phyloP scores from a whole-genome alignment of 371 early-diverging fungal species.

The Syncephalastrum sp. region DNA sequence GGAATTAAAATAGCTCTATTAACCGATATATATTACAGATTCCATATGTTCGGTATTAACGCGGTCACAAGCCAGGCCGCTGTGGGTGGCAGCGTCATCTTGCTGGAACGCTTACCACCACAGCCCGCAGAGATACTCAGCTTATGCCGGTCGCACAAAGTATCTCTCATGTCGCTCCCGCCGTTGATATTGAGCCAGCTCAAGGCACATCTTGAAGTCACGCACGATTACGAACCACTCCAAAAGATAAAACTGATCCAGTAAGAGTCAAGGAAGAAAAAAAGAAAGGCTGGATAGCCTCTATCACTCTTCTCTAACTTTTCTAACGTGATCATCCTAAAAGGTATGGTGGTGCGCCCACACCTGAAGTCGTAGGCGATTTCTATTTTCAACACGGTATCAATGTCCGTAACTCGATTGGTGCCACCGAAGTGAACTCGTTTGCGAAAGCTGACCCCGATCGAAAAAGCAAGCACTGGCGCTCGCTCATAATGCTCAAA shows the following conservation, averaged over 20 bases:
- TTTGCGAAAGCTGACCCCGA: constrained; percentile 5
- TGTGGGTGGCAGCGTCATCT: too few relatives aligned
- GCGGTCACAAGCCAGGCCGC: too few relatives aligned
- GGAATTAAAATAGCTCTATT: too few relatives aligned
- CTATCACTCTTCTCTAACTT: too few relatives aligned
- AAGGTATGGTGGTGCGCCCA: constrained; percentile 7
- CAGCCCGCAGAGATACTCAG: too few relatives aligned
- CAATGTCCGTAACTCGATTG: constrained; percentile 6
- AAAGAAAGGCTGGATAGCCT: too few relatives aligned
- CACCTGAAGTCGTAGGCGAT: not conserved
- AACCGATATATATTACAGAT: not conserved
- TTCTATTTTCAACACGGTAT: constrained; percentile 3
- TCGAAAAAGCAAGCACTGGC: constrained; percentile 1
- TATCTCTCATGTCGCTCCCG: not conserved
- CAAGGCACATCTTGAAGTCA: not conserved
- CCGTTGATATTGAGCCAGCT: not conserved
- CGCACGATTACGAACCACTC: not conserved
- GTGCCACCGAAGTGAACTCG: not conserved
- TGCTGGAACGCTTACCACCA: too few relatives aligned
- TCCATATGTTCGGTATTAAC: too few relatives aligned
- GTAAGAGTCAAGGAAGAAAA: not conserved
- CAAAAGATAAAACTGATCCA: constrained; percentile 1
- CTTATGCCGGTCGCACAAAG: not conserved
- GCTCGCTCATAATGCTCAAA: not conserved
- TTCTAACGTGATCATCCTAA: too few relatives aligned